phyloP scores from a whole-genome alignment of 345 rosid species.

The Eucalyptus virginea region DNA sequence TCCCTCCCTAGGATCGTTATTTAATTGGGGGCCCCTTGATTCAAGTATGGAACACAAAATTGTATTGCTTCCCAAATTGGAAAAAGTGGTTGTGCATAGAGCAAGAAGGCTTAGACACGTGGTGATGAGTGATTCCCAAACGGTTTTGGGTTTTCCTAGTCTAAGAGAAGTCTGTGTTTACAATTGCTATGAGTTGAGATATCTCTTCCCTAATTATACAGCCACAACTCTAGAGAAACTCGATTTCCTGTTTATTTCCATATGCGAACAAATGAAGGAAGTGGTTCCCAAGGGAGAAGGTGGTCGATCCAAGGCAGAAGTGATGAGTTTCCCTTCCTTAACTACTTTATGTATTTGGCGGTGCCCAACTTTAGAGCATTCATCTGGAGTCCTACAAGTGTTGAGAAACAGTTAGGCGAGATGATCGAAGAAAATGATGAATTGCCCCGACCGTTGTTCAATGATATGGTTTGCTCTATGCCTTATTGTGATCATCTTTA shows the following conservation, averaged over 20 bases:
- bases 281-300: background rate
- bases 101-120: background rate
- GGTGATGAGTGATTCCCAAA: background rate
- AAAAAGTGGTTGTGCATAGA: fast-evolving
- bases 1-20: background rate
- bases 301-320: background rate
- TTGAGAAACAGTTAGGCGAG: fast-evolving
- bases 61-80: background rate
- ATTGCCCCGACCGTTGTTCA: background rate
- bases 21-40: background rate
- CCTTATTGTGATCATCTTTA: background rate
- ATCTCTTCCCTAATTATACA: background rate
- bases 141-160: background rate
- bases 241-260: too few relatives aligned
- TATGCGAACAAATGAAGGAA: background rate
- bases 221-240: background rate
- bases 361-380: background rate
- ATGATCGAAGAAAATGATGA: background rate
- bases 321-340: background rate
- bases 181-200: background rate
- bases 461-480: background rate
- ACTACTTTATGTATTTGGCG: fast-evolving
- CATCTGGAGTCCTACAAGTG: background rate
- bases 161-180: fast-evolving
- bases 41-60: background rate